A percentile compares a stretch with the other conserved stretches of the same genome.
These are phyloP conservation scores for Wickerhamiella slavikovae DNA, from an alignment of 805 yeast species.

Conservation along the genomic window DNA sequence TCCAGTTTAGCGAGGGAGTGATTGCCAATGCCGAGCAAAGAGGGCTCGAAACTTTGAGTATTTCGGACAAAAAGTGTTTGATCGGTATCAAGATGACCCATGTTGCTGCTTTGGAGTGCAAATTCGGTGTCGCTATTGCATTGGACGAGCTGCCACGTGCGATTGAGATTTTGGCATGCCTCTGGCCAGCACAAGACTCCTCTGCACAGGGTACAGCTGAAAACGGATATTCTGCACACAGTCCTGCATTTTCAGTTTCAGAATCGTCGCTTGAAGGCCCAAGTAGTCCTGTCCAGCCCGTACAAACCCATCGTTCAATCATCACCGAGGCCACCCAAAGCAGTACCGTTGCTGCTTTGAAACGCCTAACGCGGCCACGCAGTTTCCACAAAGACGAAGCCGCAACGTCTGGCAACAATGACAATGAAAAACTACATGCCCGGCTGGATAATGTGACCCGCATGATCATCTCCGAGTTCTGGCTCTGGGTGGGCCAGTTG, in stretches of 20 bases:
- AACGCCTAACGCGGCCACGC: no score
- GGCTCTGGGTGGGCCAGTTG: constrained; percentile 56
- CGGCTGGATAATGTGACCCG: constrained; percentile 19
- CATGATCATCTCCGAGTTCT: constrained; percentile 30
- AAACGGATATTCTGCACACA: background rate
- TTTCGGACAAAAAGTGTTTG: constrained; percentile 27
- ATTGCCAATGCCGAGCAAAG: constrained; percentile 18
- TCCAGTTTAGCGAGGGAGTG: constrained; percentile 34
- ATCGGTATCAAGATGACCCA: constrained; percentile 54
- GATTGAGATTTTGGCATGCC: constrained; percentile 32
- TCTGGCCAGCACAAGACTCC: constrained; percentile 16
- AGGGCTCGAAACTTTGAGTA: constrained; percentile 5
- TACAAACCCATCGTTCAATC: background rate
- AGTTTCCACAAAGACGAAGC: no score
- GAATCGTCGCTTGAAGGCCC: no score
- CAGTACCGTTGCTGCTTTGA: constrained; percentile 2
- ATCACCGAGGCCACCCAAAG: background rate
- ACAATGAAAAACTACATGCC: background rate
- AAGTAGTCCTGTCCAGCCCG: constrained; percentile 1
- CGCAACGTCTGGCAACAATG: background rate
- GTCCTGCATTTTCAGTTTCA: no score
- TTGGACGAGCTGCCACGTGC: constrained; percentile 47
- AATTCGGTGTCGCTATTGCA: constrained; percentile 36
- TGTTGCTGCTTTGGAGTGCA: constrained; percentile 42
- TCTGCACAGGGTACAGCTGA: background rate